Evolutionary conservation across 192 early-diverging fungal species (phyloP).

Genomic region (Ambispora gerdemannii): DNA sequence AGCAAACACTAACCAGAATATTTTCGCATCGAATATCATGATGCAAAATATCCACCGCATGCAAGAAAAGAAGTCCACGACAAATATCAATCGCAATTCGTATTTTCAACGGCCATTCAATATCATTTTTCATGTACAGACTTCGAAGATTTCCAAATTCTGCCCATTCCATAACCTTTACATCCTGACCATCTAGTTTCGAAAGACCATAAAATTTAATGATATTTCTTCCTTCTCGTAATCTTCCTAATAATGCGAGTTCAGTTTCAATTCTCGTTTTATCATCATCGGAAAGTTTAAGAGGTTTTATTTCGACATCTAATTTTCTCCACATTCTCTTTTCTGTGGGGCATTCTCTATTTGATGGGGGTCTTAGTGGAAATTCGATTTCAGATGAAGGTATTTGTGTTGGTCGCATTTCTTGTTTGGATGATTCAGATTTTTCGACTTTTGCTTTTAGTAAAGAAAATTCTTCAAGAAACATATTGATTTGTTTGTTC

Average conservation of each 20-base stretch:
- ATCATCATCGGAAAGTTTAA: neutral
- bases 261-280: neutral
- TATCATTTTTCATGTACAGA: neutral
- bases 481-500: conserved; percentile 13
- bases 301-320: conserved; percentile 12
- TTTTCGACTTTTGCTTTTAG: conserved; percentile 21
- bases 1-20: neutral
- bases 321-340: conserved; percentile 5
- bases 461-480: conserved; percentile 14
- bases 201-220: conserved; percentile 25
- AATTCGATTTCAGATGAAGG: neutral
- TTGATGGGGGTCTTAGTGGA: neutral
- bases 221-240: conserved; percentile 15
- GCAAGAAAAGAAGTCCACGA: conserved; percentile 17
- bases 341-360: too few relatives aligned
- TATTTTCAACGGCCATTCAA: conserved; percentile 9
- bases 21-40: conserved; percentile 30
- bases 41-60: neutral
- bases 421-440: neutral
- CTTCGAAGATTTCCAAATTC: conserved; percentile 16
- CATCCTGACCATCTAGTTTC: neutral
- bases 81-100: conserved; percentile 20
- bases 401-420: neutral
- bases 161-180: conserved; percentile 29
- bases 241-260: conserved; percentile 20